phyloP scores from a whole-genome alignment of 257 asterid genomes.

The Solanum clarkiae region DNA sequence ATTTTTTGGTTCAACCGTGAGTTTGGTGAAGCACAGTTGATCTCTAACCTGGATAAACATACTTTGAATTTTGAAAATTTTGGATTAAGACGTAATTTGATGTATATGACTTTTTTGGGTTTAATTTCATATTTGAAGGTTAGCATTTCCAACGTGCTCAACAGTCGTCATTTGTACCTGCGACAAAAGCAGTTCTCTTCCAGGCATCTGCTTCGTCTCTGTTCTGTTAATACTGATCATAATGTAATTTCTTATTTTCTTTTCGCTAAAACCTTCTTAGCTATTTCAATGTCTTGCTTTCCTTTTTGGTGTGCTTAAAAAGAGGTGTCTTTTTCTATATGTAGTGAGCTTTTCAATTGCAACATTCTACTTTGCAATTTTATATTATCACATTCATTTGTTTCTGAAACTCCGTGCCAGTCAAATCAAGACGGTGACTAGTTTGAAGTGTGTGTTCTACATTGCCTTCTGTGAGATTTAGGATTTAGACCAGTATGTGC shows the following conservation, averaged over 20 bases:
- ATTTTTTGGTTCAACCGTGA: background rate
- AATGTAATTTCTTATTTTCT: background rate
- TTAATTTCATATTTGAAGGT: background rate
- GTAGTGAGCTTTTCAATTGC: no score
- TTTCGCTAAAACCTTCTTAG: background rate
- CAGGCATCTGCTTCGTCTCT: background rate
- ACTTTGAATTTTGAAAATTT: background rate
- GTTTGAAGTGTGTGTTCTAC: background rate
- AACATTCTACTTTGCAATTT: no score
- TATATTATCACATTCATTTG: no score
- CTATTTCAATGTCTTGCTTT: background rate
- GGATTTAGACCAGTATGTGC: background rate
- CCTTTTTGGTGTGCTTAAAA: background rate
- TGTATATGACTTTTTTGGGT: background rate
- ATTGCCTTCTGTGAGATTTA: background rate
- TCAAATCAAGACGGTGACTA: background rate
- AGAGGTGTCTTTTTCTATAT: background rate
- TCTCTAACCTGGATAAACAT: background rate
- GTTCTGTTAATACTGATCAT: background rate
- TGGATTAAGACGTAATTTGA: background rate
- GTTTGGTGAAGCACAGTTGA: background rate
- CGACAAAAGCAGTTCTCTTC: background rate
- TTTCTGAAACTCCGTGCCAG: no score
- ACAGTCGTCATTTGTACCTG: background rate
- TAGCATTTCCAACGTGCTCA: background rate